phyloP scores from a whole-genome alignment of 345 rosid species.

The Angophora floribunda region DNA sequence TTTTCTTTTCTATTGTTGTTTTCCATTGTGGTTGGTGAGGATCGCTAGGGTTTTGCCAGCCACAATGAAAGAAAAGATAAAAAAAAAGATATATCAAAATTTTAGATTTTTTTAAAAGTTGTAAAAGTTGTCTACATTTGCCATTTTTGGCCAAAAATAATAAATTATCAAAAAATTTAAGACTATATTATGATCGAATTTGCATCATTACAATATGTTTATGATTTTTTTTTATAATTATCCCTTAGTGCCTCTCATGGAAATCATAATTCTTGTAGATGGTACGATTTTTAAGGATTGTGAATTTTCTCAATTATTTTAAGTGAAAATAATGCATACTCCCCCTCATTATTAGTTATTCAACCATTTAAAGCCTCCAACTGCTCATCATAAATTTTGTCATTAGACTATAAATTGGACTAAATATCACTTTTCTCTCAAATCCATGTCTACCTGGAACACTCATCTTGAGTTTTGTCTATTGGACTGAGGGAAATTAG shows the following conservation, averaged over 20 bases:
- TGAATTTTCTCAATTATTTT: background rate
- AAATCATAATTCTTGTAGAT: no score
- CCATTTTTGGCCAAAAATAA: no score
- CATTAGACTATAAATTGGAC: background rate
- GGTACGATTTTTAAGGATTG: background rate
- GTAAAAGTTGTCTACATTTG: background rate
- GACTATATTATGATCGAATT: no score
- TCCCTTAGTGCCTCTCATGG: no score
- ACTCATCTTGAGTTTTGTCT: background rate
- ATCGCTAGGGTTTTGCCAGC: background rate
- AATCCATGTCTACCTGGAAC: background rate
- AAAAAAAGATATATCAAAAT: no score
- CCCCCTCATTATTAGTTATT: background rate
- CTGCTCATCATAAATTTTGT: background rate
- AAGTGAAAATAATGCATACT: background rate
- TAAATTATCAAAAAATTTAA: no score
- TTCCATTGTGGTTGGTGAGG: background rate
- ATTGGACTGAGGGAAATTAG: background rate
- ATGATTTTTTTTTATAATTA: no score
- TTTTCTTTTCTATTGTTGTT: no score
- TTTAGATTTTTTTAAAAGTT: no score
- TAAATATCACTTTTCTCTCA: background rate
- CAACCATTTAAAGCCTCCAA: background rate
- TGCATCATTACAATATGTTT: no score
- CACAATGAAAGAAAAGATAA: background rate